phyloP scores from a whole-genome alignment of 2,329 filamentous ascomycete genomes.

The Phialophora macrospora region DNA sequence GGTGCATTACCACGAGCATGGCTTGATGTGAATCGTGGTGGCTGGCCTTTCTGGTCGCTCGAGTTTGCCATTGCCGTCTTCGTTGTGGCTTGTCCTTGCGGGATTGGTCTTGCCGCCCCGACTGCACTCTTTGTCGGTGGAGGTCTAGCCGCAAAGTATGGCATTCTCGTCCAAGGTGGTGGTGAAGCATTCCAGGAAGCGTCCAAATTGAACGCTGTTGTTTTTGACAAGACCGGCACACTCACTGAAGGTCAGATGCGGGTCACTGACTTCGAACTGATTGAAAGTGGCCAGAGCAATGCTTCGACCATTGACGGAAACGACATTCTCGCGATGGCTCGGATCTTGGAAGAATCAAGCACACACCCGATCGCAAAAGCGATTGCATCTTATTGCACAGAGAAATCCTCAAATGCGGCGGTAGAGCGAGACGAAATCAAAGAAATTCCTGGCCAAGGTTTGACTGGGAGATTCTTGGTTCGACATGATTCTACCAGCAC shows the following conservation, averaged over 20 bases:
- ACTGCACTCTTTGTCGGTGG: slow-evolving; percentile 86
- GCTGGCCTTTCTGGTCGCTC: slow-evolving; percentile 60
- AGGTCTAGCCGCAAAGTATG: slow-evolving; percentile 76
- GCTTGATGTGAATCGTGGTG: slow-evolving; percentile 53
- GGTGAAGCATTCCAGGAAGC: slow-evolving; percentile 87
- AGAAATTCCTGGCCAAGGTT: slow-evolving; percentile 63
- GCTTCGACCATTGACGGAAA: slow-evolving; percentile 37
- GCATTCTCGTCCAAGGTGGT: slow-evolving; percentile 81
- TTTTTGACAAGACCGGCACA: slow-evolving; percentile 90
- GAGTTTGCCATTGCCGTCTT: slow-evolving; percentile 81
- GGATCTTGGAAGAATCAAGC: slow-evolving; percentile 62
- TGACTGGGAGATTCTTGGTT: slow-evolving; percentile 58
- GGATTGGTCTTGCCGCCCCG: slow-evolving; percentile 80
- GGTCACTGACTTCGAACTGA: slow-evolving; percentile 58
- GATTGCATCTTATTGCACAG: slow-evolving; percentile 55
- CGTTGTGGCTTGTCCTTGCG: slow-evolving; percentile 84
- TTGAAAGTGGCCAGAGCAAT: slow-evolving; percentile 38
- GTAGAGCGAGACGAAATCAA: slow-evolving; percentile 50
- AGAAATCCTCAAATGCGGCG: slow-evolving; percentile 39
- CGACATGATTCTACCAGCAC: slow-evolving; percentile 35
- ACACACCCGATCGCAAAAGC: slow-evolving; percentile 65
- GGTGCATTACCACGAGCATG: slow-evolving; percentile 56
- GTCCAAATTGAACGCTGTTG: slow-evolving; percentile 74
- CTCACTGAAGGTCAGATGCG: slow-evolving; percentile 69
- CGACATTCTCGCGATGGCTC: slow-evolving; percentile 54